phyloP scores from a whole-genome alignment of 805 yeast species.

The Nakazawaea ishiwadae region DNA sequence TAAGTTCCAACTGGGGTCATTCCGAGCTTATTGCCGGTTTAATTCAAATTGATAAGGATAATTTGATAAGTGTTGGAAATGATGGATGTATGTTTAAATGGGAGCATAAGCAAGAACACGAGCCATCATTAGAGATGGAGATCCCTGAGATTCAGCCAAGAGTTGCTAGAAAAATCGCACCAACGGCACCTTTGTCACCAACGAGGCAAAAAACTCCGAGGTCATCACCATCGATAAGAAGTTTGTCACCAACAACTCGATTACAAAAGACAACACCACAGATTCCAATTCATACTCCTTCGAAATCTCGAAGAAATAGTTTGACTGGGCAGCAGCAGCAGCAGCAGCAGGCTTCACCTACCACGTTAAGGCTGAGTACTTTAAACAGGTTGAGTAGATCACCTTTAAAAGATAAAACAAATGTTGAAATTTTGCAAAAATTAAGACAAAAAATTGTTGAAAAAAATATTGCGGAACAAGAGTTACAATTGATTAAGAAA shows the following conservation, averaged over 20 bases:
- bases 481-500: constrained; percentile 17
- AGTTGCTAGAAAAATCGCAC: constrained; percentile 21
- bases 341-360: neutral
- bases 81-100: constrained; percentile 55
- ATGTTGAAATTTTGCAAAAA: constrained; percentile 14
- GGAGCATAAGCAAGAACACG: constrained; percentile 24
- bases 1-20: constrained; percentile 57
- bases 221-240: constrained; percentile 16
- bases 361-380: constrained; percentile 1
- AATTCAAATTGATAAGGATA: constrained; percentile 17
- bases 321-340: neutral
- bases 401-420: too few relatives aligned
- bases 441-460: too few relatives aligned
- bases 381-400: constrained; percentile 6
- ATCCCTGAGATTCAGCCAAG: constrained; percentile 14
- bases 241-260: constrained; percentile 9
- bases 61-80: constrained; percentile 38
- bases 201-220: constrained; percentile 3
- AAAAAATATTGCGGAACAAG: too few relatives aligned
- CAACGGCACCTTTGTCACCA: constrained; percentile 4
- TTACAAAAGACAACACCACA: neutral
- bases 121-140: too few relatives aligned
- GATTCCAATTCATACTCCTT: neutral
- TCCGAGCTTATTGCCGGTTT: constrained; percentile 47
- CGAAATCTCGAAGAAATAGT: too few relatives aligned